Base-by-base conservation (phyloP, 2,329 filamentous ascomycete species). In the Fusarium verrucosum region DNA sequence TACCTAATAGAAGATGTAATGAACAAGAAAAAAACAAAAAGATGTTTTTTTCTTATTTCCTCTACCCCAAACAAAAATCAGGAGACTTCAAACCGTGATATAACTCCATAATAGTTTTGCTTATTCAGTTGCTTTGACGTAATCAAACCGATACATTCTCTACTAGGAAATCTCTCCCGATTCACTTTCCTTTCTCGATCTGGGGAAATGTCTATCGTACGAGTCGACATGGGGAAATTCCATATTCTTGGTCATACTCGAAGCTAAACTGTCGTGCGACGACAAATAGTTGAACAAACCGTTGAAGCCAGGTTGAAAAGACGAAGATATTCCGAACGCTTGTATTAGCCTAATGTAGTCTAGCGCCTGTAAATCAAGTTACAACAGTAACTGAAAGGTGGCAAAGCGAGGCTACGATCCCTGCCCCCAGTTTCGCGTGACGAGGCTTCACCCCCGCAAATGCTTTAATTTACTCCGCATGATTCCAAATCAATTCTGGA, bases 401-500 rank as follows among this genome's bases (percentile, higher is more conserved):
- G 54, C 38, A 37, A 52, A 59, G 44, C 53, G 56, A 58, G 30
- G 26, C 22, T n/a, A 17, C 26, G 5, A 52, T 14, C 56, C 56
- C 37, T 58, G 55, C 44, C 7, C 5, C 17, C 25, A 16, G 20
- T 19, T 16, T 52, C 14, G 55, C 52, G 33, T 58, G 53, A 58
- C 32, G 23, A 20, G 32, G 22, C 32, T 23, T 30, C 19, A n/a
- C 41, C 52, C 53, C 55, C 55, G 53, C 53, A 58, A n/a, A n/a
- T 25, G 19, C 30, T 40, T 40, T 19, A 26, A 44, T 37, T 30
- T 46, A 38, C 37, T 42, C 32, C 23, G 43, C 38, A 32, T 58
- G 56, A 58, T 58, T 58, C 56, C 56, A 58, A 58, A 58, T 58
- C 44, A 58, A 59, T 19, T 33, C 17, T 58, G 26, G 37, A 43